Percentiles rank a stretch among this genome's conserved stretches.
phyloP scores from a whole-genome alignment of 2,329 filamentous ascomycete genomes.

The Trichothecium sympodiale region DNA sequence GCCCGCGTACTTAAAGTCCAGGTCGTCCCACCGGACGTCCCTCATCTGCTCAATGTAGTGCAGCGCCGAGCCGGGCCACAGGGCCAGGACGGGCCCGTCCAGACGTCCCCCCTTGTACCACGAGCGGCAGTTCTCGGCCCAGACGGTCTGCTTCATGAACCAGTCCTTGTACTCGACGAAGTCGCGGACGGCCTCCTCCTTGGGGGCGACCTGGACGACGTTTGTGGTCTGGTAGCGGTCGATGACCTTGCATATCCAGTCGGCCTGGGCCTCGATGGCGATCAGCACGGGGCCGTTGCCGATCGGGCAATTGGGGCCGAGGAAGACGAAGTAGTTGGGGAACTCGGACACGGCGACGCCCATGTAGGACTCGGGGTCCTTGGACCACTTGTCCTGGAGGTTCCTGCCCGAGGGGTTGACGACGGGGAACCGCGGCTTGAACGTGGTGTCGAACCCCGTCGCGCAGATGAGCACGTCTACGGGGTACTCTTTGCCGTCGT shows the following conservation, averaged over 20 bases:
- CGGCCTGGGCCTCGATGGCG: constrained; percentile 33
- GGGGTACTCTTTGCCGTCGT: constrained; percentile 33
- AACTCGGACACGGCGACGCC: constrained; percentile 39
- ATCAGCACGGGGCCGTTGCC: constrained; percentile 26
- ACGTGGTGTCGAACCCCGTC: constrained; percentile 46
- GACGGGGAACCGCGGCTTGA: constrained; percentile 39
- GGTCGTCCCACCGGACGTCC: constrained; percentile 34
- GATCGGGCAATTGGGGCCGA: constrained; percentile 28
- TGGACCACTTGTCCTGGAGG: constrained; percentile 36
- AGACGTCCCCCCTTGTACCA: constrained; percentile 36
- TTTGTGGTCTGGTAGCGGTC: constrained; percentile 33
- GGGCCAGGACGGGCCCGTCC: constrained; percentile 31
- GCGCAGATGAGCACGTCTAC: constrained; percentile 47
- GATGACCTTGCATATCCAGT: constrained; percentile 38
- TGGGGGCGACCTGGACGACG: constrained; percentile 31
- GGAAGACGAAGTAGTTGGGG: constrained; percentile 43
- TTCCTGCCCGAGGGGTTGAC: constrained; percentile 34
- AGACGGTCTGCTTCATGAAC: constrained; percentile 30
- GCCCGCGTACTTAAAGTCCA: constrained; percentile 31
- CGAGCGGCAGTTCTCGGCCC: constrained; percentile 25
- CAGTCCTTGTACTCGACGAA: constrained; percentile 34
- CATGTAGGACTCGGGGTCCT: constrained; percentile 37
- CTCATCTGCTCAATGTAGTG: constrained; percentile 22
- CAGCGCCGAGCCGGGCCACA: constrained; percentile 30
- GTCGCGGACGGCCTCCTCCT: constrained; percentile 33